Evolutionary conservation across 2,329 filamentous ascomycete genomes (phyloP).

Genomic region (Stemphylium lycopersici): DNA sequence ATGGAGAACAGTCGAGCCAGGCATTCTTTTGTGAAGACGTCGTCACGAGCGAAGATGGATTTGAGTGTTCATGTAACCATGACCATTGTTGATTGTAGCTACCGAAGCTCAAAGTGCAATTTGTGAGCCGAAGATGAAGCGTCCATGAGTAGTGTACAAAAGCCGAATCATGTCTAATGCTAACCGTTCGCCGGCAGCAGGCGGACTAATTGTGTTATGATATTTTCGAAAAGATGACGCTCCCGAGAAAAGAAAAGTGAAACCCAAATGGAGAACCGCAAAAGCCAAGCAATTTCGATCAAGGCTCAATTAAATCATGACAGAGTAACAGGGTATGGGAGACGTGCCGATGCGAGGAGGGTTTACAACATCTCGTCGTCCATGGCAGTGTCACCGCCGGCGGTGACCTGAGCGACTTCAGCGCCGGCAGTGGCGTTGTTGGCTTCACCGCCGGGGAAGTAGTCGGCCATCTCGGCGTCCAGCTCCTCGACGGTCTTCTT

Average conservation of each 20-base stretch:
- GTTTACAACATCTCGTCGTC: constrained; percentile 49
- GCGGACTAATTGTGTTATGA: constrained; percentile 11
- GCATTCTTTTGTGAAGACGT: too few relatives aligned
- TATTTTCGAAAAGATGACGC: constrained; percentile 21
- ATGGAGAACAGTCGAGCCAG: too few relatives aligned
- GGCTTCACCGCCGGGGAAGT: constrained; percentile 68
- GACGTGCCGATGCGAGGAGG: not conserved
- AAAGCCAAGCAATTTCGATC: constrained; percentile 17
- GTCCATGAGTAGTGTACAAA: constrained; percentile 34
- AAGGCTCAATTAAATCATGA: constrained; percentile 16
- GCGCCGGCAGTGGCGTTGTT: constrained; percentile 52
- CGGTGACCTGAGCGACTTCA: constrained; percentile 52
- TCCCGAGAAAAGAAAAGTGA: constrained; percentile 22
- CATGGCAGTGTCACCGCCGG: constrained; percentile 47
- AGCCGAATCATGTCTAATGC: constrained; percentile 13
- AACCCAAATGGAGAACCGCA: constrained; percentile 17
- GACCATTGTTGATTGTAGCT: constrained; percentile 25
- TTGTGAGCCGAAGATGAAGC: constrained; percentile 16
- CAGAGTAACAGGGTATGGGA: constrained; percentile 3
- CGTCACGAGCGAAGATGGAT: not conserved
- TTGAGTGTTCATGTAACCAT: constrained; percentile 5
- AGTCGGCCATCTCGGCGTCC: constrained; percentile 97
- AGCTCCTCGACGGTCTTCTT: constrained; percentile 98
- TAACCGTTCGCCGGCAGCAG: constrained; percentile 14
- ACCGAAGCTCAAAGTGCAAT: constrained; percentile 23